A percentile compares a stretch with the other conserved stretches of the same genome.
Conservation (phyloP, 2,329 filamentous ascomycete species). For the Neurospora crassa region DNA sequence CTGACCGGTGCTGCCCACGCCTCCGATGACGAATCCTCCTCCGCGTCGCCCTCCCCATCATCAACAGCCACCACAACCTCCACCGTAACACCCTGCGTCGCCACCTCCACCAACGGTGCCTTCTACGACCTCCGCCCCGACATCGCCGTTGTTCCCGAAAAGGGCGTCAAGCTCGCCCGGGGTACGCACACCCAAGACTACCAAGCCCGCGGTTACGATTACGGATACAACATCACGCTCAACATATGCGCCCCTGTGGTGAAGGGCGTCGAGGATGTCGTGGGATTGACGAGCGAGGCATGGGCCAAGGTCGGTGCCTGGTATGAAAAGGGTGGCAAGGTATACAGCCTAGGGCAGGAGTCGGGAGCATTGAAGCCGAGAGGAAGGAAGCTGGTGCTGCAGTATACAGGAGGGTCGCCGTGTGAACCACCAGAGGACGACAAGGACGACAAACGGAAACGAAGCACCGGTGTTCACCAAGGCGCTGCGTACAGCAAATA, state of each 20-base stretch:
- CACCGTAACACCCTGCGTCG: constrained; percentile 42
- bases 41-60: background rate
- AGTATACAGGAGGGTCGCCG: constrained; percentile 68
- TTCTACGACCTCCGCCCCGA: constrained; percentile 52
- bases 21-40: constrained; percentile 9
- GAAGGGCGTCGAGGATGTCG: constrained; percentile 50
- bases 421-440: constrained; percentile 43
- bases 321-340: constrained; percentile 55
- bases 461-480: constrained; percentile 25
- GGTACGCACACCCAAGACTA: constrained; percentile 40
- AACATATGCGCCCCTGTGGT: constrained; percentile 76
- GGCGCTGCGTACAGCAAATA: constrained; percentile 22
- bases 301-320: constrained; percentile 74
- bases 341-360: constrained; percentile 46
- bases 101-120: constrained; percentile 44
- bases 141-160: constrained; percentile 34
- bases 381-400: constrained; percentile 65
- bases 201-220: constrained; percentile 64
- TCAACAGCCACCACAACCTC: constrained; percentile 29
- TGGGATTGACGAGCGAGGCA: constrained; percentile 49
- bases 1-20: constrained; percentile 20
- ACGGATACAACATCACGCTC: constrained; percentile 71
- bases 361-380: constrained; percentile 45
- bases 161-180: constrained; percentile 34
- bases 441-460: constrained; percentile 23